Base-by-base conservation (phyloP, 495 filamentous ascomycete species). In the Halenospora varia region DNA sequence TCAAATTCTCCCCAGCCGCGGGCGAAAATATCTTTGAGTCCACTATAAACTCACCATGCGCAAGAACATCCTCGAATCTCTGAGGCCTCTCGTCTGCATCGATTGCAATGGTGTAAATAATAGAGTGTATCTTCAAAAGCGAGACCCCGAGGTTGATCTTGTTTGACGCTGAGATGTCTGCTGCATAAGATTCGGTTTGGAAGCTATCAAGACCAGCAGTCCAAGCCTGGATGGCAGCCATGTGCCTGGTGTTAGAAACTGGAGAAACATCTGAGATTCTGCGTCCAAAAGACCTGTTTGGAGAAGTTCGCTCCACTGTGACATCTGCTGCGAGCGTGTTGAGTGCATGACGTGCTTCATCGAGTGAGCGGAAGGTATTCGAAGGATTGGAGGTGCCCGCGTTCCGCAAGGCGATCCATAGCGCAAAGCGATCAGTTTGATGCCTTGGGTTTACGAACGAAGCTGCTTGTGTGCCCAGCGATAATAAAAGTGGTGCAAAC, bases 381-480 rank as follows among this genome's bases (percentile, higher is more conserved):
- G 55, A 25, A 10, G 51, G 53, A 42, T 48, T 25, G 2, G 48
- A 22, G 15, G 50, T 29, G 23, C 52, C 40, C 10, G 40, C 52
- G 2, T 25, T 42, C 11, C n/a, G 23, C n/a, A 57, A 29, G 8
- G 48, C 18, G 0, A n/a, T 29, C 48, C 54, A 62, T 1, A 62
- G 35, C 8, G 23, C 25, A 22, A 9, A 26, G 6, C 54, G 48
- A 20, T 62, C 59, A 3, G 46, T 23, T 4, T 24, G 25, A 22
- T 53, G n/a, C 24, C 44, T 48, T 13, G 55, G 54, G 35, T 57
- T 57, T 25, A 53, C 26, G 40, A 57, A 57, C 13, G 53, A 41
- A 1, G 59, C 59, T 13, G 50, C 59, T 54, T 57, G 59, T 10
- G 56, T 49, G 4, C 59, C 59, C 8, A 62, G 25, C n/a, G 39